Conservation (phyloP, 176 grass and related monocot genomes). For the Typha latifolia region DNA sequence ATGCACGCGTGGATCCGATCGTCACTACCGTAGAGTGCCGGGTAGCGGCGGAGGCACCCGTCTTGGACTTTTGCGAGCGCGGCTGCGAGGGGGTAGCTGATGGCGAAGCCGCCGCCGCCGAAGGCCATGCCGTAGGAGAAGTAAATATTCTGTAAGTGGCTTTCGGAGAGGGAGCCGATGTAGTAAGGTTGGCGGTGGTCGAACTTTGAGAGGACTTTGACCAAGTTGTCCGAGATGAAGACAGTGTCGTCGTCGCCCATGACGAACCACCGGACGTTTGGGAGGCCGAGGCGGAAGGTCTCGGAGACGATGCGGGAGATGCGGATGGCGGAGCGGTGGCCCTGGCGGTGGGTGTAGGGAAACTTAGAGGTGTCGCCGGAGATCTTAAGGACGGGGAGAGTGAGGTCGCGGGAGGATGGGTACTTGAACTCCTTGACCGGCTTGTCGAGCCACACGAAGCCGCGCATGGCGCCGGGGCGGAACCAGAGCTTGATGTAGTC, state of each 20-base stretch:
- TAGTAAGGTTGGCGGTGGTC: constrained; percentile 91
- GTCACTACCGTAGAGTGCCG: constrained; percentile 86
- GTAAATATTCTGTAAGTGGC: constrained; percentile 89
- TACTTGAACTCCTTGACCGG: constrained; percentile 13
- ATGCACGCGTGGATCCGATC: constrained; percentile 96
- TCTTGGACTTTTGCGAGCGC: constrained; percentile 76
- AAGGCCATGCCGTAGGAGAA: constrained; percentile 97
- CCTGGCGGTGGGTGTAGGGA: constrained; percentile 79
- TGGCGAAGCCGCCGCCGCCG: constrained; percentile 94
- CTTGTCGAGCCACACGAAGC: constrained; percentile 70
- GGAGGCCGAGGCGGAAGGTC: constrained; percentile 70
- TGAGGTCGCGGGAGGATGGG: constrained; percentile 5
- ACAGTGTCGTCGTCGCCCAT: constrained; percentile 98
- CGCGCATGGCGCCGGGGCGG: constrained; percentile 57
- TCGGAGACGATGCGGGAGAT: constrained; percentile 97
- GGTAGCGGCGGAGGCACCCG: constrained; percentile 70
- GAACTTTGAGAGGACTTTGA: constrained; percentile 53
- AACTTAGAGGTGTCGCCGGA: constrained; percentile 68
- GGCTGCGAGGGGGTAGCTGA: constrained; percentile 71
- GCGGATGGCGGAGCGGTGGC: constrained; percentile 81
- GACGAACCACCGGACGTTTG: constrained; percentile 80
- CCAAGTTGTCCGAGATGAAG: constrained; percentile 87
- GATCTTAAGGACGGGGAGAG: constrained; percentile 57
- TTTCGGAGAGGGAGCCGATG: constrained; percentile 89
- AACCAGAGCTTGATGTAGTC: constrained; percentile 90